Conservation (phyloP, 768 basidiomycete genomes). For the Tephrocybe rancida region DNA sequence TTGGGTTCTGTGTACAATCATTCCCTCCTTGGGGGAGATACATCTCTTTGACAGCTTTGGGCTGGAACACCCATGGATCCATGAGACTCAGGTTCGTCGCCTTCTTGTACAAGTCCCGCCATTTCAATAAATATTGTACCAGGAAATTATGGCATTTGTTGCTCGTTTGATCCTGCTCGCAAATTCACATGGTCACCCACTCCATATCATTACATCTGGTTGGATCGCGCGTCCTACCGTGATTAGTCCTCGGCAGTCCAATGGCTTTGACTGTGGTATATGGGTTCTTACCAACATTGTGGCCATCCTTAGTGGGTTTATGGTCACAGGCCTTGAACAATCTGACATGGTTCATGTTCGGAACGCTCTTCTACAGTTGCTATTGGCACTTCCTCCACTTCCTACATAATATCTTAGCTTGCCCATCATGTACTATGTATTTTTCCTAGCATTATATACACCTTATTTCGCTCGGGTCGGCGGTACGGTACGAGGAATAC, state of each 20-base stretch:
- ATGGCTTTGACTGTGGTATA: background rate
- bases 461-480: no score
- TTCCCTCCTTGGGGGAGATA: conserved; percentile 15
- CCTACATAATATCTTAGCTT: background rate
- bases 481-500: no score
- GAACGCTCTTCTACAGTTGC: background rate
- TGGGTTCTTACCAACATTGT: conserved; percentile 1
- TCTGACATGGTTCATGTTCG: background rate
- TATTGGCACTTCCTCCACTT: background rate
- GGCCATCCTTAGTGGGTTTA: background rate
- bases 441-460: no score
- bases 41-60: conserved; percentile 35
- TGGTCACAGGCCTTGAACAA: background rate
- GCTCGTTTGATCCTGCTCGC: background rate
- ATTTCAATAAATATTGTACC: background rate
- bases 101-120: background rate
- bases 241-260: background rate
- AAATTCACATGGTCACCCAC: background rate
- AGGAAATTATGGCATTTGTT: conserved; percentile 1
- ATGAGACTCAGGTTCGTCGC: background rate
- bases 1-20: conserved; percentile 34
- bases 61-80: conserved; percentile 2
- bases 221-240: background rate
- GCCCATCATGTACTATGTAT: background rate
- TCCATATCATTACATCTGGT: background rate